Evolutionary conservation across 2,329 filamentous ascomycete species (phyloP), one percentile per base, ranked within the genome.

Genomic region (Aureobasidium sp.): DNA sequence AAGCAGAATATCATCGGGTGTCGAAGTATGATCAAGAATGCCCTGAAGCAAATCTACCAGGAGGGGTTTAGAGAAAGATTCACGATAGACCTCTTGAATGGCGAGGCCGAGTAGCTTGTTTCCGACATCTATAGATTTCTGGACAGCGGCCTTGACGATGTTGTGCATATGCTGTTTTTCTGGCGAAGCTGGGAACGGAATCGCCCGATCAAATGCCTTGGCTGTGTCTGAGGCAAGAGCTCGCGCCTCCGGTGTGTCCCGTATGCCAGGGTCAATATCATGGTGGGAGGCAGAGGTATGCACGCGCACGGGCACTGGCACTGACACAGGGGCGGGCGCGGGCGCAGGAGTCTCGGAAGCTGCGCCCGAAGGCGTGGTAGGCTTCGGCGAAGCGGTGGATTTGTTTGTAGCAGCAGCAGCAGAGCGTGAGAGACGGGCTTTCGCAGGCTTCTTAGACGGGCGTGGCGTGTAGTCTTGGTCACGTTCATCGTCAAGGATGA

Each of bases 381-480:
- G 32, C 7, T 49, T 38, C 12, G 45, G 55, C n/a, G 61, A 53
- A 16, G 61, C 56, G 44, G 61, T 53, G 3, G 56, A 22, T 7
- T 37, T 45, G 34, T n/a, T n/a, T n/a, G 52, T 29, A 4, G 38
- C 37, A 16, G 47, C 38, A 27, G 50, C 48, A 27, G 41, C 49
- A 10, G 41, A 40, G 37, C 45, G 37, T 8, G 53, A 51, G 14
- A 66, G 57, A 2, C 62, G 62, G 17, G 64, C 63, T 59, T 69
- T 70, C 17, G 64, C 66, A 55, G 67, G 65, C 62, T 70, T 68
- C 48, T 63, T 56, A 16, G 37, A 56, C 6, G 50, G 63, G 21
- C 60, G 66, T 17, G 70, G 70, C 39, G 64, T 65, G 56, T 71
- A 76, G 59, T 77, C 74, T 25, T 70, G 69, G 55, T 76, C 74